Evolutionary conservation across 2,329 filamentous ascomycete genomes (phyloP).

Genomic region (Aspergillus fischeri): DNA sequence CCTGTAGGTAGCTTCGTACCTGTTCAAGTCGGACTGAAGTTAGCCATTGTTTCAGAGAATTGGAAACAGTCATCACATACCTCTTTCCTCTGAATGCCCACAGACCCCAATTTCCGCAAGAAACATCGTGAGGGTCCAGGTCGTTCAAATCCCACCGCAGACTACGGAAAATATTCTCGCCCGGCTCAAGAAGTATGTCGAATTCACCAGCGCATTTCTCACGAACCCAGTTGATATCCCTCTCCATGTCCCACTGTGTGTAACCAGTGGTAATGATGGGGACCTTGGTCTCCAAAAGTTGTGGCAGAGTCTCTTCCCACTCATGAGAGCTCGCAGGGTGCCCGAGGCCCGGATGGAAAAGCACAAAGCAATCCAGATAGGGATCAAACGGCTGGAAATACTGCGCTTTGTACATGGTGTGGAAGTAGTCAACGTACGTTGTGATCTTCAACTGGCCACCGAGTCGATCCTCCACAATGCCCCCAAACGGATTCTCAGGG

Average conservation of each 20-base stretch:
- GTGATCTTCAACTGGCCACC: constrained; percentile 91
- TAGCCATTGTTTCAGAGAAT: not conserved
- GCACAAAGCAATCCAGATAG: constrained; percentile 95
- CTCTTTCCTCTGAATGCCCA: constrained; percentile 98
- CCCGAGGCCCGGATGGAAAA: constrained; percentile 94
- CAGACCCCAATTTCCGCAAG: constrained; percentile 92
- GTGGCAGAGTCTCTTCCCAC: constrained; percentile 85
- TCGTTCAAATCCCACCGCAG: constrained; percentile 97
- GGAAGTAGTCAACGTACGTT: constrained; percentile 97
- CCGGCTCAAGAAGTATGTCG: constrained; percentile 84
- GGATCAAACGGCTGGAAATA: constrained; percentile 94
- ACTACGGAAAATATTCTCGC: constrained; percentile 91
- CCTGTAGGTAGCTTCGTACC: constrained; percentile 39
- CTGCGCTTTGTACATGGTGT: constrained; percentile 86
- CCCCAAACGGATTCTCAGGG: constrained; percentile 82
- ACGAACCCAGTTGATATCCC: constrained; percentile 85
- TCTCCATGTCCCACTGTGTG: constrained; percentile 89
- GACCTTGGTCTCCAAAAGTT: constrained; percentile 90
- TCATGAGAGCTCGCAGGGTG: constrained; percentile 91
- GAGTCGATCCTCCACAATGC: constrained; percentile 87
- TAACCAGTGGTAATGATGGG: constrained; percentile 94
- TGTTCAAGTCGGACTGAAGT: constrained; percentile 12
- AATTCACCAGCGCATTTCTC: constrained; percentile 85
- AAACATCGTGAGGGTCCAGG: constrained; percentile 87
- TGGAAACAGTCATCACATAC: constrained; percentile 47